Percentiles rank a stretch among this genome's conserved stretches.
These are phyloP conservation scores for Pseudomonodictys pantanalensis DNA, from an alignment of 495 filamentous ascomycete species.

Conservation along the genomic window DNA sequence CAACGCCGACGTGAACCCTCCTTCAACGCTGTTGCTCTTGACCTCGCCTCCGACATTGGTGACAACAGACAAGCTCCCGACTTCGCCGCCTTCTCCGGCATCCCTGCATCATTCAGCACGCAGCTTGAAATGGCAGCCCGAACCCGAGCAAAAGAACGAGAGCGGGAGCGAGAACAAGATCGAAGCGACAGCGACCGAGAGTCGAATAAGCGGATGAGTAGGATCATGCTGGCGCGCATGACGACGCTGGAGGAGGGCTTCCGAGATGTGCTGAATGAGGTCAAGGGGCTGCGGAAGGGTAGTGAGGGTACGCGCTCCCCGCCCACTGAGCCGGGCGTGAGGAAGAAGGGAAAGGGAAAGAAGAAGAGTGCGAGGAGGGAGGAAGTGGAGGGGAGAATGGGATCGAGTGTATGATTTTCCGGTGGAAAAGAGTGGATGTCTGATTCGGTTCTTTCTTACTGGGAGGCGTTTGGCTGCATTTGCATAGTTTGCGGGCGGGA, in stretches of 20 bases:
- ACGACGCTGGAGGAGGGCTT: conserved; percentile 85
- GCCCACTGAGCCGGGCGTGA: conserved; percentile 22
- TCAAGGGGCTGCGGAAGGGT: conserved; percentile 59
- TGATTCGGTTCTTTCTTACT: no score
- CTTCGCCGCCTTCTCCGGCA: conserved; percentile 50
- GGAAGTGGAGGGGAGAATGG: conserved; percentile 3
- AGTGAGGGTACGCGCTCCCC: conserved; percentile 20
- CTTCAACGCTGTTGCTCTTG: conserved; percentile 54
- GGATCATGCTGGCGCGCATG: conserved; percentile 87
- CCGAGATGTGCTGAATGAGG: conserved; percentile 78
- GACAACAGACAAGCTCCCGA: conserved; percentile 50
- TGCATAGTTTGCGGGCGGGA: no score
- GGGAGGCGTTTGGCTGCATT: no score
- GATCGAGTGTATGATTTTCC: conserved; percentile 13
- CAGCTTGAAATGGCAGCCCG: conserved; percentile 63
- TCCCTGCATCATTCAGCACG: conserved; percentile 74
- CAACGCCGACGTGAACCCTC: conserved; percentile 45
- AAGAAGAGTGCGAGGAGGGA: conserved; percentile 20
- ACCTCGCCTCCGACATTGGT: conserved; percentile 70
- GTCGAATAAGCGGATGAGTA: conserved; percentile 63
- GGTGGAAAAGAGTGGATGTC: no score
- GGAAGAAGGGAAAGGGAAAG: conserved; percentile 27
- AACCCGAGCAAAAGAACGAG: conserved; percentile 13
- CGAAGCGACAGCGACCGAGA: conserved; percentile 52
- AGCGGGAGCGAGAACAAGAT: conserved; percentile 17